Conservation (phyloP, 441 rosid genomes). For the Syzygium malaccense region DNA sequence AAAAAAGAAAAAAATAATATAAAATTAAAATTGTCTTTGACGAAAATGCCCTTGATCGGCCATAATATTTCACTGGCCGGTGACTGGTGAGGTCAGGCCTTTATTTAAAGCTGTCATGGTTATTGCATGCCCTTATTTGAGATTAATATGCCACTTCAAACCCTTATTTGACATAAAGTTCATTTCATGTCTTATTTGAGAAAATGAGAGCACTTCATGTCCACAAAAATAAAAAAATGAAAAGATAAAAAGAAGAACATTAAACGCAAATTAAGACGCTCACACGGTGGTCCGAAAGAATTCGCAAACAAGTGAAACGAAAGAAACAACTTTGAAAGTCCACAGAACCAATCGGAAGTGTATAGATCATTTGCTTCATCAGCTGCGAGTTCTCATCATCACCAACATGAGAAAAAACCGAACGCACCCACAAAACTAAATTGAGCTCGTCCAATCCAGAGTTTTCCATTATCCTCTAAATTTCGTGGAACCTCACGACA, state of each 20-base stretch:
- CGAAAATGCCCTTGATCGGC: too few relatives aligned
- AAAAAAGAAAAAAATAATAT: too few relatives aligned
- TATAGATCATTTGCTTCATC: not conserved
- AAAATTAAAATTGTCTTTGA: too few relatives aligned
- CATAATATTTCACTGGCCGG: too few relatives aligned
- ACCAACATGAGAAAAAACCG: not conserved
- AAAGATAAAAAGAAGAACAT: not conserved
- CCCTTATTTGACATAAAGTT: too few relatives aligned
- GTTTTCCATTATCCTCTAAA: not conserved
- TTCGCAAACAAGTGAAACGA: not conserved
- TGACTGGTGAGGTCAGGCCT: too few relatives aligned
- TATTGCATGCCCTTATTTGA: too few relatives aligned
- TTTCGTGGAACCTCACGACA: not conserved
- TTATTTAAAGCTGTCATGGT: too few relatives aligned
- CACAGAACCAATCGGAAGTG: not conserved
- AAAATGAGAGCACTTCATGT: too few relatives aligned
- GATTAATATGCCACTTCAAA: too few relatives aligned
- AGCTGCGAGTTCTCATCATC: not conserved
- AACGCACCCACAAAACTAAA: not conserved
- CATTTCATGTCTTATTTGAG: too few relatives aligned
- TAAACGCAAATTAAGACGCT: not conserved
- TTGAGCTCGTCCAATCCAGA: not conserved
- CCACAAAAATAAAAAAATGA: too few relatives aligned
- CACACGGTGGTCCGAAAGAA: not conserved
- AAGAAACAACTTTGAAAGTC: not conserved